Percentiles rank a stretch among this genome's conserved stretches.
Evolutionary conservation across 345 rosid species (phyloP).

Genomic region (Linum tenue): DNA sequence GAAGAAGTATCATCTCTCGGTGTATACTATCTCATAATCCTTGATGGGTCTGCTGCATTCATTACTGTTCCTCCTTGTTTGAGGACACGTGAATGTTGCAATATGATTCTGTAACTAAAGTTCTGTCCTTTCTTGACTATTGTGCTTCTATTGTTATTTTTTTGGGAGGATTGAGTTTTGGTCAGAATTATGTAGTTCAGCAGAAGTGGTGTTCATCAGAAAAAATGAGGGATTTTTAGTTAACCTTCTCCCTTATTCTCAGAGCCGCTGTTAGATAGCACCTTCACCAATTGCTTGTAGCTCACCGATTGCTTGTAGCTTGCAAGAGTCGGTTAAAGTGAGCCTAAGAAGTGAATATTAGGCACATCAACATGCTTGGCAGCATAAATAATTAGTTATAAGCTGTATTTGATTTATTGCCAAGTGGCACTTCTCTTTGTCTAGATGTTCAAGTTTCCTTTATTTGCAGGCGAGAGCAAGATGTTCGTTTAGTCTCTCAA

Average conservation of each 20-base stretch:
- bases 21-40: not conserved
- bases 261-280: too few relatives aligned
- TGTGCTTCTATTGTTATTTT: not conserved
- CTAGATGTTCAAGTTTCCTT: slow-evolving; percentile 1
- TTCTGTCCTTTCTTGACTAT: not conserved
- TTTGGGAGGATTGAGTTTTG: not conserved
- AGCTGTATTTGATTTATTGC: not conserved
- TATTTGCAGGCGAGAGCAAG: slow-evolving; percentile 66
- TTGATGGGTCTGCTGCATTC: not conserved
- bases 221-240: too few relatives aligned
- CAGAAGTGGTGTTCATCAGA: too few relatives aligned
- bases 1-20: not conserved
- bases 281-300: too few relatives aligned
- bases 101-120: not conserved
- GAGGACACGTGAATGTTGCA: not conserved
- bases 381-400: not conserved
- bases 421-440: not conserved
- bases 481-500: slow-evolving; percentile 70
- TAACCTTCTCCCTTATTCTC: too few relatives aligned
- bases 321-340: too few relatives aligned
- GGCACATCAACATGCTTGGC: not conserved
- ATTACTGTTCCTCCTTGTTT: not conserved
- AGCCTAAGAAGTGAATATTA: too few relatives aligned
- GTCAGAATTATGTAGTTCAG: too few relatives aligned
- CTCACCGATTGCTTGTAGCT: too few relatives aligned